A percentile compares a stretch with the other conserved stretches of the same genome.
phyloP scores from a whole-genome alignment of 2,329 filamentous ascomycete genomes.

The Aspergillus pseudoglaucus region DNA sequence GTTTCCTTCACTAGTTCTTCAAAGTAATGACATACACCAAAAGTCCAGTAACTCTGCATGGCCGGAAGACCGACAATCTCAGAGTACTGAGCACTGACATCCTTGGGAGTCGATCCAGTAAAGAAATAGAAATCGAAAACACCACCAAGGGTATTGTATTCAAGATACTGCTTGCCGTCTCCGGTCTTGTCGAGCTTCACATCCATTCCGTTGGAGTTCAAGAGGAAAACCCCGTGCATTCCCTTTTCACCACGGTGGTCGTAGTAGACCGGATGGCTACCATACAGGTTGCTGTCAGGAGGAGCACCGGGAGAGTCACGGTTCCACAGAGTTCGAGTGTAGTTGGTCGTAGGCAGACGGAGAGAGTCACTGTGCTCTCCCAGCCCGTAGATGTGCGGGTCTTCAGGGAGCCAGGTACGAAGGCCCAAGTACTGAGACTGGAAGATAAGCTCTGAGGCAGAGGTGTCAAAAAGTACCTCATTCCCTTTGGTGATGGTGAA shows the following conservation, averaged over 20 bases:
- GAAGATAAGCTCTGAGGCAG: constrained; percentile 61
- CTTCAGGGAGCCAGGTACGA: constrained; percentile 60
- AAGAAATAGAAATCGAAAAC: constrained; percentile 67
- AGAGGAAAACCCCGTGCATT: constrained; percentile 61
- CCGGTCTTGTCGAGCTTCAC: constrained; percentile 62
- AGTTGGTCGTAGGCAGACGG: constrained; percentile 60
- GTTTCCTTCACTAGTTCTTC: background rate
- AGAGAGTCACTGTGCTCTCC: constrained; percentile 71
- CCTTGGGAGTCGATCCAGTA: constrained; percentile 52
- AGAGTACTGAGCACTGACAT: constrained; percentile 55
- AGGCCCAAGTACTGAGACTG: constrained; percentile 72
- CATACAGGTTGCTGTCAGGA: constrained; percentile 60
- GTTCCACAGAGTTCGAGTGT: constrained; percentile 64
- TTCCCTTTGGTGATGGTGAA: constrained; percentile 50
- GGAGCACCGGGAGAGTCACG: constrained; percentile 60
- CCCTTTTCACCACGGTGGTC: constrained; percentile 56
- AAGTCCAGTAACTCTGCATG: constrained; percentile 60
- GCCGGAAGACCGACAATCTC: constrained; percentile 51
- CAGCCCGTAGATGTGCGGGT: constrained; percentile 69
- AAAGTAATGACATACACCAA: constrained; percentile 42
- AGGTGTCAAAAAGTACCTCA: constrained; percentile 60
- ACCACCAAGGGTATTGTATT: constrained; percentile 74
- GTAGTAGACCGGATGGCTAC: constrained; percentile 68
- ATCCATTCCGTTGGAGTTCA: constrained; percentile 72
- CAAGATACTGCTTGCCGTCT: constrained; percentile 59